These are phyloP conservation scores for Phialophora tarda DNA, from an alignment of 2,329 filamentous ascomycete genomes.

Conservation along the genomic window DNA sequence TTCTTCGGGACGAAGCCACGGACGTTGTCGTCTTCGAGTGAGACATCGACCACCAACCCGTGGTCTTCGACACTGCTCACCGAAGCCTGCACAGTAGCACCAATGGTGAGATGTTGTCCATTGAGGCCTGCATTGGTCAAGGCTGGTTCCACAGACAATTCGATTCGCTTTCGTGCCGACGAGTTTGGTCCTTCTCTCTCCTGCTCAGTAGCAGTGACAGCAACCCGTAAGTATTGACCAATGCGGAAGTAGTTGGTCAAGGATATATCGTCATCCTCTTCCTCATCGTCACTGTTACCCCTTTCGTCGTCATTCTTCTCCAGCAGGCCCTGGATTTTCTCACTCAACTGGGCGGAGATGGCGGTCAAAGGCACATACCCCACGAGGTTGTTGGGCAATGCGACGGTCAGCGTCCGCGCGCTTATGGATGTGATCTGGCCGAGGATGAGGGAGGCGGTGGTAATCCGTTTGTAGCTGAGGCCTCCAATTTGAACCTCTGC, in stretches of 20 bases:
- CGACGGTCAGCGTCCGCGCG: slow-evolving; percentile 75
- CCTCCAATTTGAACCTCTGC: slow-evolving; percentile 70
- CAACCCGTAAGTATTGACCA: slow-evolving; percentile 87
- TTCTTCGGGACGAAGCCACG: slow-evolving; percentile 85
- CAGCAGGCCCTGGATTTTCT: slow-evolving; percentile 71
- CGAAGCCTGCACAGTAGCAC: slow-evolving; percentile 83
- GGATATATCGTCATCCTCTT: slow-evolving; percentile 66
- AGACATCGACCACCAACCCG: slow-evolving; percentile 90
- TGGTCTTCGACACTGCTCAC: slow-evolving; percentile 94
- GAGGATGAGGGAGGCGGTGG: slow-evolving; percentile 83
- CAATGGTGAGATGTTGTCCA: slow-evolving; percentile 73
- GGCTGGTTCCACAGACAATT: slow-evolving; percentile 80
- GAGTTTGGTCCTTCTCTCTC: slow-evolving; percentile 54
- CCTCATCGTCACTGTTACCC: slow-evolving; percentile 56
- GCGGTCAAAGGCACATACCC: slow-evolving; percentile 91
- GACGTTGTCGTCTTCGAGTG: slow-evolving; percentile 69
- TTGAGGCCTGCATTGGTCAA: slow-evolving; percentile 77
- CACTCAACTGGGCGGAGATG: slow-evolving; percentile 80
- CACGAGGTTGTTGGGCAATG: slow-evolving; percentile 88
- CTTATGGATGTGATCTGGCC: slow-evolving; percentile 85
- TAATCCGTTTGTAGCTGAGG: slow-evolving; percentile 87
- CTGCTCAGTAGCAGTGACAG: slow-evolving; percentile 78
- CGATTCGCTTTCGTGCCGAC: slow-evolving; percentile 79
- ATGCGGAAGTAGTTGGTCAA: slow-evolving; percentile 75
- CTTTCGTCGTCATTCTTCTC: slow-evolving; percentile 65